Conservation (phyloP, 2,329 filamentous ascomycete species). For the Alternaria atra region DNA sequence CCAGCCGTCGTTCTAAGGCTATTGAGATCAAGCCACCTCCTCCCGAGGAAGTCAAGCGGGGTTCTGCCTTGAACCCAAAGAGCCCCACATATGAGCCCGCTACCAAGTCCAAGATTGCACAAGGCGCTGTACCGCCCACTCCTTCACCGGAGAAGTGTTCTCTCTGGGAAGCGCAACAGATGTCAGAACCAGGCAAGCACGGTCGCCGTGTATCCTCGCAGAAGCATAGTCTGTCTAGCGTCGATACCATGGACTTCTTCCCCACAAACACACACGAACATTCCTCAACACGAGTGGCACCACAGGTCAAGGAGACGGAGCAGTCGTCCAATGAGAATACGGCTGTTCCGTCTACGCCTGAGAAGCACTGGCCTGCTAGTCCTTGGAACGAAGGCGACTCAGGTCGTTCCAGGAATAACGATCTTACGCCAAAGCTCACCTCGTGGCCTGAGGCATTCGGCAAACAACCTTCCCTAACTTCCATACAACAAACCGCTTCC, state of each 20-base stretch:
- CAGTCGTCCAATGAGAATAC: conserved; percentile 26
- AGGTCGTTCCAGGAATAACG: conserved; percentile 29
- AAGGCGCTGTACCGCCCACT: conserved; percentile 36
- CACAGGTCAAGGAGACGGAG: conserved; percentile 23
- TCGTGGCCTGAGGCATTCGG: conserved; percentile 46
- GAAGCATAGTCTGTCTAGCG: conserved; percentile 50
- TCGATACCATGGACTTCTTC: conserved; percentile 54
- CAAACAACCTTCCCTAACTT: conserved; percentile 31
- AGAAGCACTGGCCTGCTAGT: conserved; percentile 47
- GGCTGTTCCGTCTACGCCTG: conserved; percentile 44
- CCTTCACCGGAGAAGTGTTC: conserved; percentile 47
- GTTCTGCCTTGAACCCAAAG: conserved; percentile 50
- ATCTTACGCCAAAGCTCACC: conserved; percentile 36
- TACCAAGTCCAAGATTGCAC: conserved; percentile 21
- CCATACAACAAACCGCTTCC: conserved; percentile 23
- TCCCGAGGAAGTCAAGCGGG: conserved; percentile 37
- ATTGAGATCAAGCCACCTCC: conserved; percentile 53
- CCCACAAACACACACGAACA: conserved; percentile 53
- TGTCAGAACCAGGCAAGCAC: conserved; percentile 22
- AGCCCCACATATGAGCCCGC: conserved; percentile 53
- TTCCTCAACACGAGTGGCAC: conserved; percentile 48
- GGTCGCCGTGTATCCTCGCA: conserved; percentile 34
- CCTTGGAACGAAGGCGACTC: conserved; percentile 47
- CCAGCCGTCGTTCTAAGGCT: conserved; percentile 51
- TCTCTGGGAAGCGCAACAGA: conserved; percentile 36